Conservation (phyloP, 768 basidiomycete species). For the Lactarius deliciosus region DNA sequence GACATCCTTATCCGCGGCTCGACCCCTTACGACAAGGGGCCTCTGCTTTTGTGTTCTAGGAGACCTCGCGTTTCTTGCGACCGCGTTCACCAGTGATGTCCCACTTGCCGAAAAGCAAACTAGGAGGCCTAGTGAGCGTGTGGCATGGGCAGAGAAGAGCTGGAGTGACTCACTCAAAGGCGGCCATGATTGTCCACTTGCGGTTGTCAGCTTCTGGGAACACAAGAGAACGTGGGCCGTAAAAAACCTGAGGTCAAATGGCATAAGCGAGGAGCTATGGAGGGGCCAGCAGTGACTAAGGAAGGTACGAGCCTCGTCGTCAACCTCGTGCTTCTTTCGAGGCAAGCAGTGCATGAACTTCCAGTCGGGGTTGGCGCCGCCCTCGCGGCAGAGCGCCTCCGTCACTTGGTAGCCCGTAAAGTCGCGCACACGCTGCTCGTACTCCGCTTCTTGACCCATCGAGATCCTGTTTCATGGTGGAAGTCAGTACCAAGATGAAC, state of each 20-base stretch:
- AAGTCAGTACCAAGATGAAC: constrained; percentile 5
- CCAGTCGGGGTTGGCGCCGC: constrained; percentile 85
- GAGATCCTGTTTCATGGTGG: constrained; percentile 68
- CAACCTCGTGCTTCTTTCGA: constrained; percentile 88
- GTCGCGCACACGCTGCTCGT: constrained; percentile 77
- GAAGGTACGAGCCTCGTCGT: constrained; percentile 69
- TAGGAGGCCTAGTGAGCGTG: constrained; percentile 35
- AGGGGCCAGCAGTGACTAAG: background rate
- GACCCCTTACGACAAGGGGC: background rate
- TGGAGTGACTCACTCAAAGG: constrained; percentile 66
- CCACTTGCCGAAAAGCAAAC: constrained; percentile 40
- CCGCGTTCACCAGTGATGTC: constrained; percentile 13
- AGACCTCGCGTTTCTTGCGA: constrained; percentile 13
- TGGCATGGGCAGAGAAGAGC: constrained; percentile 8
- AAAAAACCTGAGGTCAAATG: constrained; percentile 68
- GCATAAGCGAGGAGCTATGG: constrained; percentile 10
- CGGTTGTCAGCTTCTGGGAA: constrained; percentile 96
- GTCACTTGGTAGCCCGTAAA: constrained; percentile 96
- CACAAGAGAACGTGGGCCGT: constrained; percentile 86
- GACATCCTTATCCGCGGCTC: background rate
- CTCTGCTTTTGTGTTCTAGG: background rate
- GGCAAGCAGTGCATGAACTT: constrained; percentile 97
- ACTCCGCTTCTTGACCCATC: constrained; percentile 98
- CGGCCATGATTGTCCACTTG: constrained; percentile 94
- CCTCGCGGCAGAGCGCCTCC: constrained; percentile 75